These are phyloP conservation scores for Venturia asperata DNA, from an alignment of 2,329 filamentous ascomycete genomes.

Conservation along the genomic window DNA sequence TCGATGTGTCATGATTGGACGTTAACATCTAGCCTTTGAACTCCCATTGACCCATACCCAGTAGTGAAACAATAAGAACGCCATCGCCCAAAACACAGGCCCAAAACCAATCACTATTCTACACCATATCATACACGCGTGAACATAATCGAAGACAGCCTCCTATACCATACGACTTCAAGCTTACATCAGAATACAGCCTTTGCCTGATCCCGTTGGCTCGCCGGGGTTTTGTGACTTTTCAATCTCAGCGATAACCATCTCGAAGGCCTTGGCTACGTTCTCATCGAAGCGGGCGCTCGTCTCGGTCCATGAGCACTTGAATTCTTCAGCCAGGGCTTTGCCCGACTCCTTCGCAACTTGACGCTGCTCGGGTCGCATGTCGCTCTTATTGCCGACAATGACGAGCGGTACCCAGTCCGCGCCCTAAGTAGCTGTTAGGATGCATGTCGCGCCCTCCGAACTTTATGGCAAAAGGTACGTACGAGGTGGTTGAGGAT, in stretches of 20 bases:
- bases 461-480: slow-evolving; percentile 19
- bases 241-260: slow-evolving; percentile 91
- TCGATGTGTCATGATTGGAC: neutral
- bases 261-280: slow-evolving; percentile 84
- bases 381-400: slow-evolving; percentile 94
- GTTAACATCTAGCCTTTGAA: slow-evolving; percentile 4
- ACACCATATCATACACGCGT: slow-evolving; percentile 4
- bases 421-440: slow-evolving; percentile 57
- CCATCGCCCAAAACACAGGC: neutral
- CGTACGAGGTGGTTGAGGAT: slow-evolving; percentile 89
- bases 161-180: neutral
- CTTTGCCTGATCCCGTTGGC: slow-evolving; percentile 67
- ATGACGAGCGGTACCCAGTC: slow-evolving; percentile 90
- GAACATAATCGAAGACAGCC: neutral
- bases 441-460: neutral
- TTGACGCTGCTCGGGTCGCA: slow-evolving; percentile 87
- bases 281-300: slow-evolving; percentile 93
- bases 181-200: slow-evolving; percentile 63
- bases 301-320: slow-evolving; percentile 91
- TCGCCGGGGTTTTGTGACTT: slow-evolving; percentile 87
- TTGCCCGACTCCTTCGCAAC: slow-evolving; percentile 80
- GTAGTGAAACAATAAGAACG: slow-evolving; percentile 10
- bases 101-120: neutral
- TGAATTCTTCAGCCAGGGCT: slow-evolving; percentile 75
- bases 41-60: neutral